phyloP scores from a whole-genome alignment of 352 stramenopile species.

The Phytophthora ramorum region DNA sequence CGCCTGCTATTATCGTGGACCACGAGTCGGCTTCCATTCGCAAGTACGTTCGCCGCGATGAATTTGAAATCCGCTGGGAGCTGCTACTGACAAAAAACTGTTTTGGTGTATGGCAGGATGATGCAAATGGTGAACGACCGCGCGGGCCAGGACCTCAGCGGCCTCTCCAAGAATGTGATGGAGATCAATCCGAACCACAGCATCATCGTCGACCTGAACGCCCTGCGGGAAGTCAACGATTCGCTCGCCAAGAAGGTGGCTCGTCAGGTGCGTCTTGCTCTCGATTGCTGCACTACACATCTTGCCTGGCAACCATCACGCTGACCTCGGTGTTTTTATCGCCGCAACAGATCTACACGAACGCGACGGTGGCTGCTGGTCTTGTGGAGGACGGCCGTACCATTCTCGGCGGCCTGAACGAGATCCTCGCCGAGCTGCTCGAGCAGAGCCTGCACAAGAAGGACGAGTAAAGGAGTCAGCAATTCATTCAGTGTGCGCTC shows the following conservation, averaged over 20 bases:
- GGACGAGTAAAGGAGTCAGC: slow-evolving; percentile 31
- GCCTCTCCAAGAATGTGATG: slow-evolving; percentile 94
- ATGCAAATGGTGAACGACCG: slow-evolving; percentile 97
- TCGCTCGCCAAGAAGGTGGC: slow-evolving; percentile 88
- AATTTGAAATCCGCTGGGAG: background rate
- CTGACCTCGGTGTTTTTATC: slow-evolving; percentile 27
- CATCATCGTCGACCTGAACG: slow-evolving; percentile 95
- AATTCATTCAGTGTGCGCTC: background rate
- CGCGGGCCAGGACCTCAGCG: slow-evolving; percentile 57
- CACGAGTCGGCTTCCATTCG: slow-evolving; percentile 97
- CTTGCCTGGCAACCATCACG: background rate
- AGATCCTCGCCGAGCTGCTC: slow-evolving; percentile 92
- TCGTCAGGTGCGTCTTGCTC: slow-evolving; percentile 57
- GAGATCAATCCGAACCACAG: slow-evolving; percentile 99
- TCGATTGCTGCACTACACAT: background rate
- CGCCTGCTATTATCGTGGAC: slow-evolving; percentile 99
- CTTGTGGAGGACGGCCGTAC: slow-evolving; percentile 97
- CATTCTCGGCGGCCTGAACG: slow-evolving; percentile 97
- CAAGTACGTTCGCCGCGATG: slow-evolving; percentile 60
- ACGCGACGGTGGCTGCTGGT: slow-evolving; percentile 97
- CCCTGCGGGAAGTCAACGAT: slow-evolving; percentile 84
- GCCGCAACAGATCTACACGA: slow-evolving; percentile 97
- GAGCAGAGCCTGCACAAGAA: slow-evolving; percentile 76
- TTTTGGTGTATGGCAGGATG: slow-evolving; percentile 76
- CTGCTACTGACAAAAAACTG: background rate